phyloP scores from a whole-genome alignment of 345 rosid species.

The Corymbia maculata region DNA sequence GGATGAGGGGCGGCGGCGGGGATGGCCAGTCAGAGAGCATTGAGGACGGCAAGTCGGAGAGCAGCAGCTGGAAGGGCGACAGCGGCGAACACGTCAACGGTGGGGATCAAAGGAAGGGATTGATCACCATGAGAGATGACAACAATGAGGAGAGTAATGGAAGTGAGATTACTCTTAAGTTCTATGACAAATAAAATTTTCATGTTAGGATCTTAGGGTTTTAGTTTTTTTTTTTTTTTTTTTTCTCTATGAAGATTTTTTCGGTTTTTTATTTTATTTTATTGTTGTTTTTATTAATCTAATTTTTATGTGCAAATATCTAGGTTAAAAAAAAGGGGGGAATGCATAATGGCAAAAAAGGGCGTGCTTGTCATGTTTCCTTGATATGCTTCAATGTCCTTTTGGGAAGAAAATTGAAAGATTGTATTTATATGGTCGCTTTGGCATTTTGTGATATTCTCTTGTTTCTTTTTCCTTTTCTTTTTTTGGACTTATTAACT shows the following conservation, averaged over 20 bases:
- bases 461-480: background rate
- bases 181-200: slow-evolving; percentile 11
- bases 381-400: background rate
- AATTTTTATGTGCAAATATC: background rate
- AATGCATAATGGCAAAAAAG: background rate
- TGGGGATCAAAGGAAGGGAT: slow-evolving; percentile 50
- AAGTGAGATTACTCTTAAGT: slow-evolving; percentile 85
- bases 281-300: background rate
- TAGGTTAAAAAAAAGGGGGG: background rate
- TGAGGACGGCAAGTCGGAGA: slow-evolving; percentile 78
- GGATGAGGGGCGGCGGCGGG: slow-evolving; percentile 26
- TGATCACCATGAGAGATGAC: slow-evolving; percentile 61
- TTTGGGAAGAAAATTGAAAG: background rate
- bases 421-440: slow-evolving; percentile 2
- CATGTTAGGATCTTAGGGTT: background rate
- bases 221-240: background rate
- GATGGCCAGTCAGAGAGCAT: slow-evolving; percentile 63
- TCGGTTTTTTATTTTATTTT: background rate
- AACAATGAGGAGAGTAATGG: slow-evolving; percentile 72
- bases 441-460: background rate
- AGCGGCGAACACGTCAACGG: slow-evolving; percentile 49
- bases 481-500: background rate
- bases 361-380: background rate
- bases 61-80: slow-evolving; percentile 72
- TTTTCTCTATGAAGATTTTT: background rate